These are phyloP conservation scores for Verticillium tricorpus DNA, from an alignment of 2,329 filamentous ascomycete genomes.

Conservation along the genomic window DNA sequence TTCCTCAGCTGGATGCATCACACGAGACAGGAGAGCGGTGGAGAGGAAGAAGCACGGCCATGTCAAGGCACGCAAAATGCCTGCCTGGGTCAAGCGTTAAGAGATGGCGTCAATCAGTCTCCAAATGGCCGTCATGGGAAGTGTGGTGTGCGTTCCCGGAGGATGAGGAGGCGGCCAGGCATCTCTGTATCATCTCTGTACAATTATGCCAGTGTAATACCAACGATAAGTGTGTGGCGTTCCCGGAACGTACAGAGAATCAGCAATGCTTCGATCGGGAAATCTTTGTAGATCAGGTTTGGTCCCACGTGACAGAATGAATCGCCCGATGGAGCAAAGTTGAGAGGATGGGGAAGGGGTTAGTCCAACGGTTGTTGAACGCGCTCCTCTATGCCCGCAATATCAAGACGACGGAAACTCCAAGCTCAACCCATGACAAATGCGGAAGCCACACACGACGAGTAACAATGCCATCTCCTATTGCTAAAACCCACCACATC, in stretches of 20 bases:
- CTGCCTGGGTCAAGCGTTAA: constrained; percentile 89
- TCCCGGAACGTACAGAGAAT: neutral
- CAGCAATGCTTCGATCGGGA: neutral
- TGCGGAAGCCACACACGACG: neutral
- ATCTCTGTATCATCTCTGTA: neutral
- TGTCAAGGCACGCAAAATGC: constrained; percentile 96
- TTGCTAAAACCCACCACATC: neutral
- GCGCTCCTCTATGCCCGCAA: neutral
- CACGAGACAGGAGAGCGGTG: constrained; percentile 83
- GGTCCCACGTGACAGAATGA: neutral
- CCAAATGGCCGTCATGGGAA: neutral
- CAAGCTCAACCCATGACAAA: neutral
- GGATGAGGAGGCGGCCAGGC: neutral
- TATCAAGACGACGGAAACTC: no score
- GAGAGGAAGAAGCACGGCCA: constrained; percentile 98
- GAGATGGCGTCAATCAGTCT: neutral
- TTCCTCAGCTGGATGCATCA: constrained; percentile 78
- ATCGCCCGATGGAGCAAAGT: neutral
- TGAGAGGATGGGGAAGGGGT: neutral
- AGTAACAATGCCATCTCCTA: no score
- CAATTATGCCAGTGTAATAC: neutral
- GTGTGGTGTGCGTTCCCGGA: neutral
- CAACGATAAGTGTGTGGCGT: neutral
- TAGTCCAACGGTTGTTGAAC: neutral
- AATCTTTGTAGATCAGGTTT: neutral